Base-by-base conservation (phyloP, 805 yeast species). In the Yarrowia divulgata region DNA sequence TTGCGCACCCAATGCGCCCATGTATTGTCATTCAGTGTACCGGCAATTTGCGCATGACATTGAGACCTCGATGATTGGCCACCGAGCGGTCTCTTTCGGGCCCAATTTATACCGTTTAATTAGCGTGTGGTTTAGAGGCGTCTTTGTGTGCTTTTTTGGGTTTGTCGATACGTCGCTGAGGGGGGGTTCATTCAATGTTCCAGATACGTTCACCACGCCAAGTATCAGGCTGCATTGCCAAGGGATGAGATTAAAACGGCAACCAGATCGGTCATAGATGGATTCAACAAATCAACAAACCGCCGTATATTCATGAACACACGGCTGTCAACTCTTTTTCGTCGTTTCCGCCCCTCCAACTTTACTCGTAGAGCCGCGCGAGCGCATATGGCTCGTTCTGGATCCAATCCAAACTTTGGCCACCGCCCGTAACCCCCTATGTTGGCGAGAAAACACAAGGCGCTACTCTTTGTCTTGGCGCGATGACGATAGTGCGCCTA, bases 1-100 rank as follows among this genome's bases (percentile, higher is more conserved):
- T 23, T 23, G 29, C 29, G 29, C 29, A 23, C 29, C 4, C 29
- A 23, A 23, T 23, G 29, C 29, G 29, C 29, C 29, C 29, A 23
- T n/a, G n/a, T n/a, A n/a, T n/a, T n/a, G n/a, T n/a, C n/a, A n/a
- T n/a, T n/a, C n/a, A n/a, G n/a, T n/a, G n/a, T n/a, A n/a, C n/a
- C n/a, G n/a, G n/a, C n/a, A n/a, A n/a, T n/a, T n/a, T n/a, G 29
- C 23, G 57, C 57, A 50, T 50, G 57, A 50, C 57, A 34, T 34
- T 50, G 57, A 35, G 10, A 4, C 9, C 4, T 8, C 12, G 16
- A 12, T 52, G 58, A 52, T 52, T 52, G 58, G 58, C 40, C 43
- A 14, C 13, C 2, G 42, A 9, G 29, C 16, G 10, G 29, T 10
- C 42, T 43, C 43, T 7, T 35, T 52, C 12, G 58, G 58, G 42